Evolutionary conservation across 768 basidiomycete species (phyloP).

Genomic region (Lentinula edodes): DNA sequence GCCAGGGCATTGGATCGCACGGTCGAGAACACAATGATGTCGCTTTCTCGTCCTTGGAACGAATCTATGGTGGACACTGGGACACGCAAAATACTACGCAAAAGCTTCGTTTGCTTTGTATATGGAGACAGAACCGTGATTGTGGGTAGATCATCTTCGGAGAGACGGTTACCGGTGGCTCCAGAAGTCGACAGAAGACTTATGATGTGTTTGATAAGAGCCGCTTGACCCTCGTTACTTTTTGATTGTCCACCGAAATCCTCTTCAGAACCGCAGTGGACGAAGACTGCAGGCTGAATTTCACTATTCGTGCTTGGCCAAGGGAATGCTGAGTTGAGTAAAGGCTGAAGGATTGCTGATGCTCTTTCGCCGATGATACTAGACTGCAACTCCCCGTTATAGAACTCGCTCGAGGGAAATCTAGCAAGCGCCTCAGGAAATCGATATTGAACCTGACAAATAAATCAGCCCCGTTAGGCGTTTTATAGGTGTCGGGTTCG

Average conservation of each 20-base stretch:
- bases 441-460: constrained; percentile 51
- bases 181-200: constrained; percentile 25
- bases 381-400: constrained; percentile 47
- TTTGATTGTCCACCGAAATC: constrained; percentile 56
- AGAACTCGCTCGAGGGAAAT: constrained; percentile 63
- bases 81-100: constrained; percentile 35
- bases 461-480: neutral
- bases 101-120: constrained; percentile 45
- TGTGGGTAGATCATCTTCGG: neutral
- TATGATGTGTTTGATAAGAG: constrained; percentile 42
- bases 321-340: constrained; percentile 41
- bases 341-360: constrained; percentile 28
- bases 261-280: constrained; percentile 54
- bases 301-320: constrained; percentile 41
- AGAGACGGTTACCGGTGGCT: neutral
- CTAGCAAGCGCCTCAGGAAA: constrained; percentile 51
- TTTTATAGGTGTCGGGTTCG: neutral
- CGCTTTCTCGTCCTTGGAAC: constrained; percentile 66
- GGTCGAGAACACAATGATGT: constrained; percentile 60
- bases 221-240: constrained; percentile 54
- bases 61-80: constrained; percentile 51
- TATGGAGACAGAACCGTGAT: constrained; percentile 58
- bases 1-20: constrained; percentile 54
- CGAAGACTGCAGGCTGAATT: constrained; percentile 49
- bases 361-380: constrained; percentile 29